Evolutionary conservation across 768 basidiomycete species (phyloP).

Genomic region (Mycena pura): DNA sequence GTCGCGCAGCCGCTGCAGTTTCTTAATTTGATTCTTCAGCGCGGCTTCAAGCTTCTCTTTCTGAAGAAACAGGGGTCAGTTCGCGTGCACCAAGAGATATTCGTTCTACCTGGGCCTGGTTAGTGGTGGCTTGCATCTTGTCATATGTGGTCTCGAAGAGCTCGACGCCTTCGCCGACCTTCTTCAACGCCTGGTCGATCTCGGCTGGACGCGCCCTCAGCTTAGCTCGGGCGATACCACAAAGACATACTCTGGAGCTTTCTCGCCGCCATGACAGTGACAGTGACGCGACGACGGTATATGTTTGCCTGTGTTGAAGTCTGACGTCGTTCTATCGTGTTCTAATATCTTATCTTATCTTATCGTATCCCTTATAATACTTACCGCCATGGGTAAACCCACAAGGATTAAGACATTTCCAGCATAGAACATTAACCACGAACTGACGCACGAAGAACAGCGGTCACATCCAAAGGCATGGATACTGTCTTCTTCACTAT

Average conservation of each 20-base stretch:
- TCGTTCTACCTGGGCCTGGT: constrained; percentile 54
- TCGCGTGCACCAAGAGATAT: not conserved
- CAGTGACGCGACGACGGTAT: not conserved
- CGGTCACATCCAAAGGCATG: too few relatives aligned
- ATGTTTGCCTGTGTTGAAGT: too few relatives aligned
- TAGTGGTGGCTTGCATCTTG: constrained; percentile 96
- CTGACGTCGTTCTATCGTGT: too few relatives aligned
- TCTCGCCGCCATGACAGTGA: constrained; percentile 77
- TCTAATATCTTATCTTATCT: too few relatives aligned
- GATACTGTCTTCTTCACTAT: too few relatives aligned
- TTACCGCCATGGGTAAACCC: too few relatives aligned
- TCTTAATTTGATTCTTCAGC: constrained; percentile 88
- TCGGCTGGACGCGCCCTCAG: constrained; percentile 54
- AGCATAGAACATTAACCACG: too few relatives aligned
- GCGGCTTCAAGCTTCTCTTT: constrained; percentile 26
- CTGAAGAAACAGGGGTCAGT: not conserved
- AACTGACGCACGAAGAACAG: too few relatives aligned
- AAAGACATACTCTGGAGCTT: constrained; percentile 79
- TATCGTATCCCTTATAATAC: too few relatives aligned
- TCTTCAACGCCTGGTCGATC: constrained; percentile 98
- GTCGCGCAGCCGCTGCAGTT: constrained; percentile 95
- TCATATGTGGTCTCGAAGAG: constrained; percentile 95
- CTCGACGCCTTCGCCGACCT: constrained; percentile 94
- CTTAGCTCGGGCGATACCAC: not conserved
- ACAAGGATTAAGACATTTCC: too few relatives aligned